Evolutionary conservation across 495 filamentous ascomycete genomes (phyloP).

Genomic region (Gamarada debralockiae): DNA sequence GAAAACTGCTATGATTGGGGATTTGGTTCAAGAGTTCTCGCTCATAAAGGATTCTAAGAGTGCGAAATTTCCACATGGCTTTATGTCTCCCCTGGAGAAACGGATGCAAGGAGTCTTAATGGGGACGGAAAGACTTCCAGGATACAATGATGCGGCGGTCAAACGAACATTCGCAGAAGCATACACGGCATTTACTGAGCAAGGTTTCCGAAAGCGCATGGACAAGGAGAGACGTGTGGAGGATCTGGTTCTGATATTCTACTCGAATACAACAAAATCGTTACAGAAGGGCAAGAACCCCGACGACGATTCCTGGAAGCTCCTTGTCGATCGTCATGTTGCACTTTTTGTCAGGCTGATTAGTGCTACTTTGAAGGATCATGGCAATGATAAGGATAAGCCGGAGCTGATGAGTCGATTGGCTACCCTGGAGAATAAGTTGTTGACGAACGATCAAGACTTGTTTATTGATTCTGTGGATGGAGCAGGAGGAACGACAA

Average conservation of each 20-base stretch:
- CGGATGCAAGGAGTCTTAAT: conserved; percentile 75
- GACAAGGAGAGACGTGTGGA: conserved; percentile 94
- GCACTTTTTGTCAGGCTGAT: conserved; percentile 92
- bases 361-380: conserved; percentile 69
- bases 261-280: conserved; percentile 87
- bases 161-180: conserved; percentile 80
- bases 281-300: conserved; percentile 73
- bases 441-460: conserved; percentile 93
- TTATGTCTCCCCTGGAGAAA: conserved; percentile 72
- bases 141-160: conserved; percentile 71
- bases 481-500: conserved; percentile 52
- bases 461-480: conserved; percentile 46
- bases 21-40: conserved; percentile 72
- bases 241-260: conserved; percentile 83
- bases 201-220: conserved; percentile 79
- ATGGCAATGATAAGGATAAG: conserved; percentile 68
- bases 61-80: conserved; percentile 76
- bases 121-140: conserved; percentile 67
- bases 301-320: conserved; percentile 89
- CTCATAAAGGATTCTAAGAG: conserved; percentile 64
- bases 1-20: conserved; percentile 64
- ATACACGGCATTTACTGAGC: conserved; percentile 75
- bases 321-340: conserved; percentile 89
- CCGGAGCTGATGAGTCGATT: conserved; percentile 79
- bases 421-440: conserved; percentile 82